A percentile compares a stretch with the other conserved stretches of the same genome.
Conservation (phyloP, 108 stramenopile species). For the Bacterosira constricta region DNA sequence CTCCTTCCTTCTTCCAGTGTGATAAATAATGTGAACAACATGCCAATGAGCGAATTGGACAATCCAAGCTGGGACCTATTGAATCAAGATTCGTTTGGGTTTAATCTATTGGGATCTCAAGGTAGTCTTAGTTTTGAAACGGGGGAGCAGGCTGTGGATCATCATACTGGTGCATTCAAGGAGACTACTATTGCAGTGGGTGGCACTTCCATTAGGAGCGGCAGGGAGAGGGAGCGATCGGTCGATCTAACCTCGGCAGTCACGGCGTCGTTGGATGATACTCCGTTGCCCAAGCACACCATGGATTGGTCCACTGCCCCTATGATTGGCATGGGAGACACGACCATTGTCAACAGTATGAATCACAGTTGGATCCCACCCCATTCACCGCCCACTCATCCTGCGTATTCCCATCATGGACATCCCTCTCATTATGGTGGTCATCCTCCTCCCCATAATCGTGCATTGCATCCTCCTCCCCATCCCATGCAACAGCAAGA, state of each 20-base stretch:
- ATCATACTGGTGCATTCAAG: no score
- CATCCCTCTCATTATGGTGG: background rate
- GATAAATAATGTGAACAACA: no score
- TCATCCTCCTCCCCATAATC: background rate
- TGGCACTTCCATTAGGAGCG: no score
- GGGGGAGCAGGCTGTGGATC: no score
- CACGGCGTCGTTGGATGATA: slow-evolving; percentile 2
- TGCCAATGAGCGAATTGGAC: no score
- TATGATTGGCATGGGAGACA: background rate
- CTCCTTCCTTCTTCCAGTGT: no score
- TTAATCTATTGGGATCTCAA: slow-evolving; percentile 7
- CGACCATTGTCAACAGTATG: background rate
- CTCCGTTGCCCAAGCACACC: background rate
- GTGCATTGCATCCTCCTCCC: background rate
- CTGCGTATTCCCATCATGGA: background rate
- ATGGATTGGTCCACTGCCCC: background rate
- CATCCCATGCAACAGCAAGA: background rate
- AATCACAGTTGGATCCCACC: slow-evolving; percentile 2
- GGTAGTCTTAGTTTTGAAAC: slow-evolving; percentile 2
- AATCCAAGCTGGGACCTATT: slow-evolving; percentile 1
- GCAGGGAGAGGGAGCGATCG: background rate
- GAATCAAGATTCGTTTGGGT: slow-evolving; percentile 6
- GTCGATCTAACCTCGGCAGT: background rate
- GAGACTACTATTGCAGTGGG: no score
- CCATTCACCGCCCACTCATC: background rate